Evolutionary conservation across 805 yeast genomes (phyloP).

Genomic region (Candida sanyiensis): DNA sequence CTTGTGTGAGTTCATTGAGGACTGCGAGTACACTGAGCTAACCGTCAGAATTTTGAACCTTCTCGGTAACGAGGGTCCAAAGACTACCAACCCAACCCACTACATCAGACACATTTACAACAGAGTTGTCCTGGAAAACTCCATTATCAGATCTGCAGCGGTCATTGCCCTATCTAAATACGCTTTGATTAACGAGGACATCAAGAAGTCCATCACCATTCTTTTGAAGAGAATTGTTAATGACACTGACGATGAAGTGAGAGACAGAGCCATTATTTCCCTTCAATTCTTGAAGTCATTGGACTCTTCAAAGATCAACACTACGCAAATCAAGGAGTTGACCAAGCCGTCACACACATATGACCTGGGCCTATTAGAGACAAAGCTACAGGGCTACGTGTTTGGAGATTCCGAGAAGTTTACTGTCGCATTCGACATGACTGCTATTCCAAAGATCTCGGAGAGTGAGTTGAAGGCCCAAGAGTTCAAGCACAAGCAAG

Average conservation of each 20-base stretch:
- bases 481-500: constrained; percentile 50
- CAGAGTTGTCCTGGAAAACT: constrained; percentile 92
- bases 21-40: constrained; percentile 92
- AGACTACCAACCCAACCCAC: constrained; percentile 75
- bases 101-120: constrained; percentile 95
- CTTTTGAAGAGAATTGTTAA: constrained; percentile 77
- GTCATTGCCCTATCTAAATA: constrained; percentile 89
- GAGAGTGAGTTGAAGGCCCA: constrained; percentile 65
- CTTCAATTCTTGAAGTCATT: constrained; percentile 50
- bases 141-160: constrained; percentile 93
- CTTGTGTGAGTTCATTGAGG: constrained; percentile 95
- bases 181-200: constrained; percentile 64
- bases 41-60: constrained; percentile 89
- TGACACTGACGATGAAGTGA: constrained; percentile 93
- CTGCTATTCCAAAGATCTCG: constrained; percentile 56
- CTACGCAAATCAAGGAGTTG: constrained; percentile 38
- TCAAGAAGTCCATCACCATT: constrained; percentile 64
- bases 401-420: constrained; percentile 35
- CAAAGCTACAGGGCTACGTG: constrained; percentile 67
- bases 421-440: constrained; percentile 62
- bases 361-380: constrained; percentile 75
- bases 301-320: constrained; percentile 31
- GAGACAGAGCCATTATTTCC: constrained; percentile 92
- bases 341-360: constrained; percentile 64
- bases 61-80: constrained; percentile 92